Percentiles rank a stretch among this genome's conserved stretches.
phyloP scores from a whole-genome alignment of 345 rosid genomes.

The Brassica juncea region DNA sequence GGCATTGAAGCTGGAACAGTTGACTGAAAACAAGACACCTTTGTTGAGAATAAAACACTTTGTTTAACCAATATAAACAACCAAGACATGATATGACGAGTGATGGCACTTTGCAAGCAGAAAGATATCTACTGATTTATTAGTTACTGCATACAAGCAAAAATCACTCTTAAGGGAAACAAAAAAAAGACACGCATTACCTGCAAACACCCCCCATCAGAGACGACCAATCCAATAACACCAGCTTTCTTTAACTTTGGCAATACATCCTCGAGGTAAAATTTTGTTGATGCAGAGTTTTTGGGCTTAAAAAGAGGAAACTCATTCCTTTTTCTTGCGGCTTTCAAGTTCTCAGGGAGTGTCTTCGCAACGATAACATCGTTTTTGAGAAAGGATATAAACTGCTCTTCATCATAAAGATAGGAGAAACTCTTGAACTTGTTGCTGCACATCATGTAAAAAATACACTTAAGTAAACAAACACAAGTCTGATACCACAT shows the following conservation, averaged over 20 bases:
- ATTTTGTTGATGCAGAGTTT: slow-evolving; percentile 68
- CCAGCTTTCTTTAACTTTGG: slow-evolving; percentile 69
- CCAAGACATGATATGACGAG: neutral
- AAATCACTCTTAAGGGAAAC: neutral
- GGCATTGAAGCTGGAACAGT: slow-evolving; percentile 77
- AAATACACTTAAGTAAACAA: slow-evolving; percentile 25
- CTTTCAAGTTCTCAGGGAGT: slow-evolving; percentile 80
- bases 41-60: slow-evolving; percentile 4
- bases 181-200: slow-evolving; percentile 37
- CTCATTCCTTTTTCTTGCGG: slow-evolving; percentile 69
- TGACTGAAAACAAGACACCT: slow-evolving; percentile 54
- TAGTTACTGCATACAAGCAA: slow-evolving; percentile 3
- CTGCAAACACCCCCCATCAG: slow-evolving; percentile 94
- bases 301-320: slow-evolving; percentile 75
- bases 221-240: slow-evolving; percentile 74
- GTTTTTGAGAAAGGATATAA: slow-evolving; percentile 80
- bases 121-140: slow-evolving; percentile 16
- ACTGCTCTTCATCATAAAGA: slow-evolving; percentile 89
- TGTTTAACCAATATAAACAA: neutral
- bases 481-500: slow-evolving; percentile 5
- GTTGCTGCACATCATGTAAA: slow-evolving; percentile 46
- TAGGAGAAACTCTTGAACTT: slow-evolving; percentile 97
- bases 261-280: slow-evolving; percentile 75
- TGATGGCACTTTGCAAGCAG: slow-evolving; percentile 14
- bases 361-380: slow-evolving; percentile 69